A percentile compares a stretch with the other conserved stretches of the same genome.
Conservation (phyloP, 345 rosid species). For the Carallia brachiata region DNA sequence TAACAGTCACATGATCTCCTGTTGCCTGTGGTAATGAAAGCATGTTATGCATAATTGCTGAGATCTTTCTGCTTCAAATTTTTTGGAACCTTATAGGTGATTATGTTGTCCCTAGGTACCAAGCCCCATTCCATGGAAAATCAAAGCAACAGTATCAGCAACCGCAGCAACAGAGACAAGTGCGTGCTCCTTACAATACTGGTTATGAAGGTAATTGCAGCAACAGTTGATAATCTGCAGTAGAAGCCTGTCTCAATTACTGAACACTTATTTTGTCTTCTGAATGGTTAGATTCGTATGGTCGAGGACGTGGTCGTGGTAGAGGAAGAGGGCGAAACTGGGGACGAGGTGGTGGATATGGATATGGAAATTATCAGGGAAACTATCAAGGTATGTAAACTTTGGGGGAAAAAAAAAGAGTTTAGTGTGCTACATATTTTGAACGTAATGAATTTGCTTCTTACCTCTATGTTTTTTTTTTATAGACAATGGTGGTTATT, state of each 20-base stretch:
- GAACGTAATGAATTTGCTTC: not conserved
- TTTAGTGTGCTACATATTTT: not conserved
- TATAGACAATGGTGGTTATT: conserved; percentile 34
- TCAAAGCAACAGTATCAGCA: conserved; percentile 54
- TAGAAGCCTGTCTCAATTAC: not conserved
- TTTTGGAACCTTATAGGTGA: conserved; percentile 6
- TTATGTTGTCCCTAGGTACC: conserved; percentile 52
- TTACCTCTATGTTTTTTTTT: not conserved
- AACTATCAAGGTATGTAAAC: conserved; percentile 2
- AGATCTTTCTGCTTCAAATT: not conserved
- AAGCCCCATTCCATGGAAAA: conserved; percentile 67
- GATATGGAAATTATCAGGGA: conserved; percentile 40
- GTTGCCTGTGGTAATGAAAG: not conserved
- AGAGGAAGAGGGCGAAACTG: conserved; percentile 48
- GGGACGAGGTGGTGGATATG: conserved; percentile 40
- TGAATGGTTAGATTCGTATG: conserved; percentile 41
- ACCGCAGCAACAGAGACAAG: conserved; percentile 52
- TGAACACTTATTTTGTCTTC: not conserved
- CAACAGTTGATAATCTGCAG: conserved; percentile 4
- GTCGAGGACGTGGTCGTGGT: conserved; percentile 42
- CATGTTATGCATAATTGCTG: not conserved
- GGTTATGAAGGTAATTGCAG: conserved; percentile 58
- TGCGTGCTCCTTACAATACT: conserved; percentile 45
- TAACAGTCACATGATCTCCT: not conserved
- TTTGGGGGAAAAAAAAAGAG: not conserved